Conservation (phyloP, 306 rosid species). For the Cotoneaster glaucophyllus region DNA sequence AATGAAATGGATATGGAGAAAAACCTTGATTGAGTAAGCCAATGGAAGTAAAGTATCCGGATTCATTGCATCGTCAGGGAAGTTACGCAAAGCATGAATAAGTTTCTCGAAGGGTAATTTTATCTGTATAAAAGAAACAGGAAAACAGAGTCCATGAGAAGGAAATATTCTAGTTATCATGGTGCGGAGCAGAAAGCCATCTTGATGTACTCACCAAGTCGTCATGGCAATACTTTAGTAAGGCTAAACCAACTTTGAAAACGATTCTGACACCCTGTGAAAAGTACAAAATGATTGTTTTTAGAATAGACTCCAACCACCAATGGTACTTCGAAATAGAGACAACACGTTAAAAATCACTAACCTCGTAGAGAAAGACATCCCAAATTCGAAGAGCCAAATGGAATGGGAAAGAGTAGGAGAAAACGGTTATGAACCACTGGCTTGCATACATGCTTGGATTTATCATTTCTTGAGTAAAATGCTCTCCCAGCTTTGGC, state of each 20-base stretch:
- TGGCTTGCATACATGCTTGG: conserved; percentile 99
- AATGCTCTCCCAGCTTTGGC: conserved; percentile 90
- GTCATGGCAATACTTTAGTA: conserved; percentile 88
- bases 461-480: conserved; percentile 77
- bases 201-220: conserved; percentile 68
- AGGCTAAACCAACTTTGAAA: conserved; percentile 89
- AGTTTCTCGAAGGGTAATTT: conserved; percentile 96
- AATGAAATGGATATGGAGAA: not conserved
- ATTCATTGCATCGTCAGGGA: conserved; percentile 85
- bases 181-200: conserved; percentile 10
- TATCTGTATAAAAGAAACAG: conserved; percentile 37
- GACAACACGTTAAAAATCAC: conserved; percentile 13
- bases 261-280: conserved; percentile 88
- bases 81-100: conserved; percentile 87
- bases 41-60: conserved; percentile 78
- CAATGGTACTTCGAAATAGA: conserved; percentile 10
- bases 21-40: conserved; percentile 92
- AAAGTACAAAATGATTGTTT: not conserved
- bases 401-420: conserved; percentile 96
- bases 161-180: not conserved
- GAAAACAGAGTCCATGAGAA: conserved; percentile 7
- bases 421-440: conserved; percentile 97
- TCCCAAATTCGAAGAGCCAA: conserved; percentile 99
- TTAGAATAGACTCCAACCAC: not conserved
- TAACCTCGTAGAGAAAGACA: conserved; percentile 89